Conservation (phyloP, 2,329 filamentous ascomycete genomes). For the Aphanocladium album region DNA sequence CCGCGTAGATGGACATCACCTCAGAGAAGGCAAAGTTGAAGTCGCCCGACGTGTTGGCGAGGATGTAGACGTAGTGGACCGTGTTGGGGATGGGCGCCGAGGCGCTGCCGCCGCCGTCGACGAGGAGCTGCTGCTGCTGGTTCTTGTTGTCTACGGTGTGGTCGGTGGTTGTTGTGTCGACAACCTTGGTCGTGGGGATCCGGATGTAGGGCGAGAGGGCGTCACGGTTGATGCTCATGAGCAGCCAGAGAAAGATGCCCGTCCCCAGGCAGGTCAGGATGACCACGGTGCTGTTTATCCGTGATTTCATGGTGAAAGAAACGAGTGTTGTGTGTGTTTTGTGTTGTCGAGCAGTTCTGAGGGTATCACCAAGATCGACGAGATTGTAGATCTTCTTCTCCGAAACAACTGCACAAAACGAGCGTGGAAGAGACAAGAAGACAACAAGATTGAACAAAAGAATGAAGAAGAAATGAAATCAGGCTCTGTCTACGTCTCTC, state of each 20-base stretch:
- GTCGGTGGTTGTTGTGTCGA: no score
- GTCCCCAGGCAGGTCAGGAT: not conserved
- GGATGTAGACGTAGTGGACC: slow-evolving; percentile 22
- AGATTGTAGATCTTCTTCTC: no score
- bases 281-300: not conserved
- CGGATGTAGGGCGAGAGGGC: not conserved
- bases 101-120: no score
- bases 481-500: no score
- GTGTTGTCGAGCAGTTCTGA: not conserved
- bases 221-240: not conserved
- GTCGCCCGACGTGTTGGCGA: slow-evolving; percentile 14
- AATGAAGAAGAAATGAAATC: no score
- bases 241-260: not conserved
- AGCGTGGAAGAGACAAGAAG: no score
- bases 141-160: no score
- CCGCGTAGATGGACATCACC: slow-evolving; percentile 21
- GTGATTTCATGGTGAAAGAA: not conserved
- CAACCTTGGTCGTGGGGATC: not conserved
- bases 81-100: slow-evolving; percentile 19
- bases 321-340: not conserved
- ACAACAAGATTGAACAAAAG: no score
- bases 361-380: not conserved
- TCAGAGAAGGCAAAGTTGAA: slow-evolving; percentile 20
- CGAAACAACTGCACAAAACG: no score
- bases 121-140: not conserved